Conservation (phyloP, 2,329 filamentous ascomycete genomes). For the Passalora sequoiae region DNA sequence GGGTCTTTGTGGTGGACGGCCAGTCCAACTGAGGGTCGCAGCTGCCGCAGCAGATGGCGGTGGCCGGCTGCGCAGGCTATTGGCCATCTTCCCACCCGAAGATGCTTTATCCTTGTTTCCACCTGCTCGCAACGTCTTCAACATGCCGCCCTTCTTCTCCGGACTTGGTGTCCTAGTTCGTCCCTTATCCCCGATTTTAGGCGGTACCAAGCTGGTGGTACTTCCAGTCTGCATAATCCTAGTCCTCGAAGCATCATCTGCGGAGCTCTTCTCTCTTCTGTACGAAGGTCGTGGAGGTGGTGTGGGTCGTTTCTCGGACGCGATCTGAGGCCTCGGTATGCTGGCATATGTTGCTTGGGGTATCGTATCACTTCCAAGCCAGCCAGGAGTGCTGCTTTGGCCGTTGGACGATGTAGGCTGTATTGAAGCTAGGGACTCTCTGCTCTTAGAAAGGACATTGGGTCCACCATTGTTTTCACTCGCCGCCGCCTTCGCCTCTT, state of each 20-base stretch:
- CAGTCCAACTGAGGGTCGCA: slow-evolving; percentile 57
- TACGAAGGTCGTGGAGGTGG: slow-evolving; percentile 44
- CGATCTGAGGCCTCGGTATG: slow-evolving; percentile 58
- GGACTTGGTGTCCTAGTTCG: slow-evolving; percentile 56
- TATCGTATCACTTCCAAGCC: slow-evolving; percentile 76
- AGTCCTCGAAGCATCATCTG: slow-evolving; percentile 22
- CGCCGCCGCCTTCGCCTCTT: slow-evolving; percentile 31
- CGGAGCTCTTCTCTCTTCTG: slow-evolving; percentile 45
- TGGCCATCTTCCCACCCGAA: slow-evolving; percentile 43
- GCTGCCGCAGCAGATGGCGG: slow-evolving; percentile 58
- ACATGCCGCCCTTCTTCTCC: slow-evolving; percentile 55
- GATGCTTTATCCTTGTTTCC: slow-evolving; percentile 27
- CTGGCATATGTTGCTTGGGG: slow-evolving; percentile 75
- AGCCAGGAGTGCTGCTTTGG: slow-evolving; percentile 42
- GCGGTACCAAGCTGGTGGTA: slow-evolving; percentile 20
- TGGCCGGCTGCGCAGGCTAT: slow-evolving; percentile 39
- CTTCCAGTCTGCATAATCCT: slow-evolving; percentile 22
- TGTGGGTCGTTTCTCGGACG: slow-evolving; percentile 22
- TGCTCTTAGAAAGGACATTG: slow-evolving; percentile 21
- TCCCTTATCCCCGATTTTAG: slow-evolving; percentile 15
- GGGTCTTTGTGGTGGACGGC: slow-evolving; percentile 17
- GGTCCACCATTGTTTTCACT: slow-evolving; percentile 9
- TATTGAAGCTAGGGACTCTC: slow-evolving; percentile 22
- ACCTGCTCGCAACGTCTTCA: slow-evolving; percentile 35
- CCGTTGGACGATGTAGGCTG: slow-evolving; percentile 10